Evolutionary conservation across 2,329 filamentous ascomycete species (phyloP).

Genomic region (Arthrobotrys megalospora): DNA sequence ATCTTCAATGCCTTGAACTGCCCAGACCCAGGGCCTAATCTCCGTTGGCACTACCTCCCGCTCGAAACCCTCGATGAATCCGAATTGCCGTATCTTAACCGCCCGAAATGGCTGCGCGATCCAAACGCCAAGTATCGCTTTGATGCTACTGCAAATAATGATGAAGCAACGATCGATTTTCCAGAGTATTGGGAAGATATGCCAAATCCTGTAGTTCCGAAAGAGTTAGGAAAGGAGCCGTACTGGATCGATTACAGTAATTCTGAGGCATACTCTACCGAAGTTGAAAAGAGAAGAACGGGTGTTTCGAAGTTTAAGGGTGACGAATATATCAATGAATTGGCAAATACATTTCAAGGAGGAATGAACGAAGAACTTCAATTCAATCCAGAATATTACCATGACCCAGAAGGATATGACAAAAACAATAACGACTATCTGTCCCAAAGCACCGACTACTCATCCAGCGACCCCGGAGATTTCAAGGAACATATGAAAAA

Average conservation of each 20-base stretch:
- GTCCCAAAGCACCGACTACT: neutral
- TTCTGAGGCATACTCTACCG: conserved; percentile 16
- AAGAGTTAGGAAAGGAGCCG: neutral
- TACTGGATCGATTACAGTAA: conserved; percentile 25
- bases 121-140: conserved; percentile 2
- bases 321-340: conserved; percentile 2
- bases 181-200: neutral
- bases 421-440: no score
- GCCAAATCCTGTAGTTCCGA: neutral
- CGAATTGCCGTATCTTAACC: neutral
- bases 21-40: neutral
- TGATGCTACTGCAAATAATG: neutral
- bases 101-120: conserved; percentile 8
- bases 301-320: conserved; percentile 7
- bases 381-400: no score
- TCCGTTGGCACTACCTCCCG: neutral
- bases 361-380: neutral
- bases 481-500: neutral
- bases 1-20: conserved; percentile 12
- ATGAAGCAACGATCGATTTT: neutral
- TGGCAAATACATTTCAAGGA: neutral
- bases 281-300: neutral
- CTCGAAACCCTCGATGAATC: conserved; percentile 12
- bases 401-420: no score
- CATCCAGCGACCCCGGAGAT: neutral